phyloP scores from a whole-genome alignment of 1,139 yeast species.

The Saccharomyces hybrid region DNA sequence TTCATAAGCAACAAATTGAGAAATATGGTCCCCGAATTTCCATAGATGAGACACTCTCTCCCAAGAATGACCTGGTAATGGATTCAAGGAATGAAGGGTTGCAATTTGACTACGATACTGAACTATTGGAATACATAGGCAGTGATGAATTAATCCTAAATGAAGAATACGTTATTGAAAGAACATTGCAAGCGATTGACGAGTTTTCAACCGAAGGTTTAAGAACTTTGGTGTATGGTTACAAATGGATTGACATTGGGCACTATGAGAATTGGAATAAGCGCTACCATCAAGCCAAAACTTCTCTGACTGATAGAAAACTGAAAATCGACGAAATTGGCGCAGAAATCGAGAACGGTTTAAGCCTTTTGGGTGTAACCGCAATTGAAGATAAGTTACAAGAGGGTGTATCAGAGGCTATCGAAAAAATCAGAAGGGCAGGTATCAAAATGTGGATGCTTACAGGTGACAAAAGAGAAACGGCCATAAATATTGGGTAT shows the following conservation, averaged over 20 bases:
- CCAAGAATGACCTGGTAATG: constrained; percentile 5
- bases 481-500: constrained; percentile 95
- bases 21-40: constrained; percentile 38
- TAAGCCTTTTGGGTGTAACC: constrained; percentile 80
- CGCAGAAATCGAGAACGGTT: constrained; percentile 54
- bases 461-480: constrained; percentile 96
- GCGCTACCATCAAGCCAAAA: constrained; percentile 67
- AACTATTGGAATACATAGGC: constrained; percentile 38
- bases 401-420: constrained; percentile 91
- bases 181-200: constrained; percentile 82
- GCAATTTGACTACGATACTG: constrained; percentile 6
- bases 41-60: constrained; percentile 1
- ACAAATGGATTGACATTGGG: constrained; percentile 54
- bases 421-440: constrained; percentile 85
- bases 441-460: constrained; percentile 97
- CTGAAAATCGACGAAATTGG: constrained; percentile 67
- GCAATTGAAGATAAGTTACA: constrained; percentile 97
- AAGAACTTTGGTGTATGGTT: constrained; percentile 79
- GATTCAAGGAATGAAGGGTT: constrained; percentile 3
- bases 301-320: constrained; percentile 62
- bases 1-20: constrained; percentile 54
- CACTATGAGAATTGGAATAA: constrained; percentile 62
- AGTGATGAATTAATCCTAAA: constrained; percentile 58
- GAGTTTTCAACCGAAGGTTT: constrained; percentile 93
- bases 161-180: constrained; percentile 73